Evolutionary conservation across 1,284 basidiomycete species (phyloP).

Genomic region (Exobasidium rhododendri): DNA sequence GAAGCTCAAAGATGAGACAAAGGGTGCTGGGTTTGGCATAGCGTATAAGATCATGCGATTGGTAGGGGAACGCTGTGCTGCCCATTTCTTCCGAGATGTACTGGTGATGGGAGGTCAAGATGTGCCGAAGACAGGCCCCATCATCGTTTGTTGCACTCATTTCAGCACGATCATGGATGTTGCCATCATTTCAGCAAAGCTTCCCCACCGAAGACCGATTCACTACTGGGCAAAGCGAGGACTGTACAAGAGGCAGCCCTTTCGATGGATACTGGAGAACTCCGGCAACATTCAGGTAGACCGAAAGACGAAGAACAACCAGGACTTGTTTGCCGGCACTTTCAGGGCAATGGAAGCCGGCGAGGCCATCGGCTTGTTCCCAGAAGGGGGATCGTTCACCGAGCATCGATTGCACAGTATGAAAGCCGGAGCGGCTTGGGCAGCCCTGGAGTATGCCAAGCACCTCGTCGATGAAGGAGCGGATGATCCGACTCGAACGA

Average conservation of each 20-base stretch:
- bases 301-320: slow-evolving; percentile 83
- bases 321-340: slow-evolving; percentile 81
- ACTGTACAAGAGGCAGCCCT: slow-evolving; percentile 27
- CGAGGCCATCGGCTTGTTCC: slow-evolving; percentile 84
- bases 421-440: slow-evolving; percentile 95
- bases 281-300: slow-evolving; percentile 95
- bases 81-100: slow-evolving; percentile 34
- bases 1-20: slow-evolving; percentile 1
- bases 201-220: slow-evolving; percentile 73
- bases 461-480: slow-evolving; percentile 10
- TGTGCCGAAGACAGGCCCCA: slow-evolving; percentile 22
- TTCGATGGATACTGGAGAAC: slow-evolving; percentile 72
- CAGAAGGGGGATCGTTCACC: slow-evolving; percentile 71
- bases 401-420: slow-evolving; percentile 87
- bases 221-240: slow-evolving; percentile 84
- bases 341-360: slow-evolving; percentile 77
- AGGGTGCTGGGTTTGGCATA: slow-evolving; percentile 26
- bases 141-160: slow-evolving; percentile 37
- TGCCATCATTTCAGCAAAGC: slow-evolving; percentile 60
- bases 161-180: slow-evolving; percentile 56
- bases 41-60: slow-evolving; percentile 41
- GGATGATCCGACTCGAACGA: slow-evolving; percentile 32
- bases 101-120: slow-evolving; percentile 18
- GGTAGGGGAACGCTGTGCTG: slow-evolving; percentile 33
- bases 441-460: slow-evolving; percentile 83